Evolutionary conservation across 495 filamentous ascomycete species (phyloP), one percentile per base, ranked within the genome.

Genomic region (Talaromyces adpressus): DNA sequence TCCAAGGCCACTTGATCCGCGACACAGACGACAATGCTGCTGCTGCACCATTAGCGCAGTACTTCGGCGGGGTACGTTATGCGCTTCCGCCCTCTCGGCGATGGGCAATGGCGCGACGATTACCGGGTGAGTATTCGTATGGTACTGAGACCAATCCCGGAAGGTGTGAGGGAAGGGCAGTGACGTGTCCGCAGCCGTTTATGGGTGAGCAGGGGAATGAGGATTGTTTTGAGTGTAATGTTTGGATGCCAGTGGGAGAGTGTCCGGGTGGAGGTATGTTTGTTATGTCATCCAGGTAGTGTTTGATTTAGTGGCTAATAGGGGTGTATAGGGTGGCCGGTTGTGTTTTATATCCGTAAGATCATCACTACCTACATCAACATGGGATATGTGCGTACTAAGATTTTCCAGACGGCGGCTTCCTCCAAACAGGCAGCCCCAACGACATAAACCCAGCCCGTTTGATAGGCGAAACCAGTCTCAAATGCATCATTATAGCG

Each of bases 401-500:
- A 56, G 32, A 32, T 30, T 6, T 0, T 57, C 32, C n/a, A 80
- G 77, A 87, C 67, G 84, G 84, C 34, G 84, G 84, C 6, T 87
- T 81, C 72, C 75, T 87, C 6, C 84, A 87, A 69, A 80, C 81
- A 32, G 84, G 84, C 18, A 70, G 68, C 2, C 74, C 84, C 0
- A 85, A 85, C 63, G 61, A 62, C 12, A 76, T 77, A 63, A 72
- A 72, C 57, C 76, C 77, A 0, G 79, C 76, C 54, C 81, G 85
- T 12, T 12, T 89, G 73, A 77, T 79, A 66, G 63, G 77, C 68
- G 68, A 82, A 68, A 62, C 83, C 62, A 62, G 75, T 9, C 74
- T 81, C 61, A 73, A 77, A n/a, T 72, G 87, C 45, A 77, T 91
- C 18, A 71, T 84, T 20, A 75, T 90, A 34, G 85, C 83, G 71